Evolutionary conservation across 495 filamentous ascomycete genomes (phyloP), one percentile per base, ranked within the genome.

Genomic region (Penicillium egyptiacum): DNA sequence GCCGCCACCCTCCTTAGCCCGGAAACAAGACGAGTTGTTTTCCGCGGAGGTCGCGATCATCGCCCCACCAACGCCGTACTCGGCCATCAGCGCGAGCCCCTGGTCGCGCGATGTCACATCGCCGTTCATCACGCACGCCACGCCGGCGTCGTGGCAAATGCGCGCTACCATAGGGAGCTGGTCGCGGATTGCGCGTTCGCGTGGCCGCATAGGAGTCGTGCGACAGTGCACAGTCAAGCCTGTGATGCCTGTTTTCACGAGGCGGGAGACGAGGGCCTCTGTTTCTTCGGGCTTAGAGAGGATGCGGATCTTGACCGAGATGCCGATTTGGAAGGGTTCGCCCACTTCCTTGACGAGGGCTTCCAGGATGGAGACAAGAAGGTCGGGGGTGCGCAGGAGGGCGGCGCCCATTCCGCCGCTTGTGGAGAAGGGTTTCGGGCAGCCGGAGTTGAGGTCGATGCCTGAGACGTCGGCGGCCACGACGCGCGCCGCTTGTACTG

Each of bases 11-110:
- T 76, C 83, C 28, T 80, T 70, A 2, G 77, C 60, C 31, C 87
- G 81, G 76, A 98, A 98, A 56, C 86, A 88, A 43, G 88, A 93
- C 19, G 90, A 82, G 61, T 98, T 98, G 56, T 83, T 76, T 75
- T 98, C 94, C 0, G 94, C 94, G 7, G 88, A 80, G 3, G 88
- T 93, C 11, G 94, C 95, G 65, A 98, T 97, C 94, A 98, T 98
- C 46, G 89, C 93, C 14, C 92, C 94, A 63, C 98, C 94, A 3
- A 88, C 90, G 5, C 86, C 87, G 62, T 79, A 96, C 65, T 96
- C 86, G 16, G 78, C 46, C 50, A 89, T 84, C 17, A 98, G 72
- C 50, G 78, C 67, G 3, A 86, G 64, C 2, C 85, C 92, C 47
- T 94, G 72, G 33, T 86, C 83, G 31, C 88, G 79, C 16, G 76